These are phyloP conservation scores for Aspergillus conjunctus DNA, from an alignment of 495 filamentous ascomycete genomes.

Conservation along the genomic window DNA sequence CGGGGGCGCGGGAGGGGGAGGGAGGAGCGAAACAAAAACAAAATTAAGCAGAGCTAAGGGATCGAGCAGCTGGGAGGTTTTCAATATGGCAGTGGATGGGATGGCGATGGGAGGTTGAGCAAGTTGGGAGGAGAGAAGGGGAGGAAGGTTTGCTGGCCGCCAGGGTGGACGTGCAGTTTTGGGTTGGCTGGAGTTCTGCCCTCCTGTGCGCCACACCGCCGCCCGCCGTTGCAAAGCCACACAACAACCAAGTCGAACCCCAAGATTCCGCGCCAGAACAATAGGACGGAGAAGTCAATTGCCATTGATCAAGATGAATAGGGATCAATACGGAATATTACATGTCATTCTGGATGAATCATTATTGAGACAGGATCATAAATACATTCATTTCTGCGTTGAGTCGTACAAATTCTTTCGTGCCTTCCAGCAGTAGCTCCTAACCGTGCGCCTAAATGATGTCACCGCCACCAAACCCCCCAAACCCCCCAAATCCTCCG, in stretches of 20 bases:
- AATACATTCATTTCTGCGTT: constrained; percentile 5
- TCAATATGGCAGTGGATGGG: constrained; percentile 18
- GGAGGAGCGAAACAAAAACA: constrained; percentile 11
- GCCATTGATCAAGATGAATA: no score
- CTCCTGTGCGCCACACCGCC: constrained; percentile 29
- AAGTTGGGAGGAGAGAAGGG: constrained; percentile 18
- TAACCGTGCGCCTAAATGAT: constrained; percentile 58
- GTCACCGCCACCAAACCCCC: constrained; percentile 63
- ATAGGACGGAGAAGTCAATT: no score
- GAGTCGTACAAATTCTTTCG: constrained; percentile 11
- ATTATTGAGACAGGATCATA: constrained; percentile 1
- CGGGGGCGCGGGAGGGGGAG: constrained; percentile 3
- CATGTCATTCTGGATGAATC: not conserved
- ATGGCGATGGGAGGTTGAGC: constrained; percentile 21
- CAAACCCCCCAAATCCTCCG: constrained; percentile 62
- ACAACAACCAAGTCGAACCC: constrained; percentile 2
- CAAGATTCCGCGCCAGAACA: constrained; percentile 3
- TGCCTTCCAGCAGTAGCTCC: not conserved
- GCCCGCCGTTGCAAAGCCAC: constrained; percentile 21
- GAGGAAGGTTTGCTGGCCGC: constrained; percentile 27
- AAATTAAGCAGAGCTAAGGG: constrained; percentile 16
- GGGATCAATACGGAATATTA: no score
- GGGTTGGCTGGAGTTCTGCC: constrained; percentile 10
- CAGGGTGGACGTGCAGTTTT: constrained; percentile 26
- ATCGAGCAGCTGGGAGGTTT: constrained; percentile 18